Percentiles rank a stretch among this genome's conserved stretches.
Conservation (phyloP, 805 yeast genomes). For the Saccharomyces paradoxus region DNA sequence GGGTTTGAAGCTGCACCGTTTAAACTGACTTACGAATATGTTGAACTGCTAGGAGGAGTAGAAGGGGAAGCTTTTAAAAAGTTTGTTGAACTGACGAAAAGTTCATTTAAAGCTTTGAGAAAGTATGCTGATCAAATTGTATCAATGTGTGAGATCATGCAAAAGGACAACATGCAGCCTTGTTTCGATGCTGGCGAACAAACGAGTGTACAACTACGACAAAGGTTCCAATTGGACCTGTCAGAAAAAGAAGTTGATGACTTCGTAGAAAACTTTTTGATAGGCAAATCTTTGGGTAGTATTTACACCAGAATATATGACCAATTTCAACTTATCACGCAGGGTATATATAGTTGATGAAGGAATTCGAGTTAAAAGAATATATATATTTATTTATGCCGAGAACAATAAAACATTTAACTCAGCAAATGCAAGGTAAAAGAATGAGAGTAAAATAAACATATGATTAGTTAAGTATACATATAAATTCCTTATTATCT, state of each 20-base stretch:
- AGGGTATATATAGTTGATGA: slow-evolving; percentile 73
- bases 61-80: slow-evolving; percentile 51
- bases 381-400: not conserved
- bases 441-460: not conserved
- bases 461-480: not conserved
- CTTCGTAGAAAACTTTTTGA: slow-evolving; percentile 69
- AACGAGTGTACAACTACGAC: slow-evolving; percentile 69
- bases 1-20: slow-evolving; percentile 98
- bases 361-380: not conserved
- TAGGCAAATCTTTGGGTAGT: slow-evolving; percentile 78
- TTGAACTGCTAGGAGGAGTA: slow-evolving; percentile 78
- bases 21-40: slow-evolving; percentile 81
- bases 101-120: slow-evolving; percentile 68
- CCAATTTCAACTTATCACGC: slow-evolving; percentile 89
- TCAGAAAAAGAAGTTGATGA: slow-evolving; percentile 55
- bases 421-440: not conserved
- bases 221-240: slow-evolving; percentile 72
- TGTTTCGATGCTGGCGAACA: slow-evolving; percentile 85
- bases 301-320: slow-evolving; percentile 88
- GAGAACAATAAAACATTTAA: not conserved
- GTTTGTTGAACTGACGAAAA: slow-evolving; percentile 57
- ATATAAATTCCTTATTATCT: slow-evolving; percentile 19
- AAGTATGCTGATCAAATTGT: slow-evolving; percentile 66
- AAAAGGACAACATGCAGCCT: slow-evolving; percentile 79
- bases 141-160: slow-evolving; percentile 88